Evolutionary conservation across 2,329 filamentous ascomycete species (phyloP).

Genomic region (Diaporthe helianthi): DNA sequence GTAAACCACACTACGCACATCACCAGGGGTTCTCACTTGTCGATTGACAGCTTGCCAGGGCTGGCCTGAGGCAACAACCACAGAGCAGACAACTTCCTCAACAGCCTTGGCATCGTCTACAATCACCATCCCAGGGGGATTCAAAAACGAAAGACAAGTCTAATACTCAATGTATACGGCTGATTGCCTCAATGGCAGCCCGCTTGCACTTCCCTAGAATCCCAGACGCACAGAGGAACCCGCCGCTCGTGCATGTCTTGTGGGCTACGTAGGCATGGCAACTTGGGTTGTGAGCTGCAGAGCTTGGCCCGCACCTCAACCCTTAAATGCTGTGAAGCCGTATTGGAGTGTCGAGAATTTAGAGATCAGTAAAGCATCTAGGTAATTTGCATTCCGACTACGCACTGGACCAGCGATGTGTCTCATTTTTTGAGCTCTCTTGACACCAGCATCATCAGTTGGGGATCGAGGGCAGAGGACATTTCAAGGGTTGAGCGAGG

Average conservation of each 20-base stretch:
- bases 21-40: slow-evolving; percentile 28
- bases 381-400: background rate
- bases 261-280: background rate
- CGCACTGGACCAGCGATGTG: background rate
- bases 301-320: background rate
- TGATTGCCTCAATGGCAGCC: background rate
- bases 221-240: no score
- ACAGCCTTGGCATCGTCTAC: background rate
- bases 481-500: background rate
- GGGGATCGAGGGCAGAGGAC: background rate
- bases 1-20: slow-evolving; percentile 4
- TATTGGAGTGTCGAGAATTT: background rate
- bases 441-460: background rate
- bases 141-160: no score
- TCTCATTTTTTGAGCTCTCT: background rate
- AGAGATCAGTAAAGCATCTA: background rate
- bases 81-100: background rate
- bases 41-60: slow-evolving; percentile 7
- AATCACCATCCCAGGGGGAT: background rate
- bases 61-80: slow-evolving; percentile 28
- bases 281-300: background rate
- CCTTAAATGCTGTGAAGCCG: no score
- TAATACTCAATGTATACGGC: background rate
- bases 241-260: background rate
- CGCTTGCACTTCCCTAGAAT: background rate